Conservation (phyloP, 2,329 filamentous ascomycete species). For the Ploettnerulaceae sp. region DNA sequence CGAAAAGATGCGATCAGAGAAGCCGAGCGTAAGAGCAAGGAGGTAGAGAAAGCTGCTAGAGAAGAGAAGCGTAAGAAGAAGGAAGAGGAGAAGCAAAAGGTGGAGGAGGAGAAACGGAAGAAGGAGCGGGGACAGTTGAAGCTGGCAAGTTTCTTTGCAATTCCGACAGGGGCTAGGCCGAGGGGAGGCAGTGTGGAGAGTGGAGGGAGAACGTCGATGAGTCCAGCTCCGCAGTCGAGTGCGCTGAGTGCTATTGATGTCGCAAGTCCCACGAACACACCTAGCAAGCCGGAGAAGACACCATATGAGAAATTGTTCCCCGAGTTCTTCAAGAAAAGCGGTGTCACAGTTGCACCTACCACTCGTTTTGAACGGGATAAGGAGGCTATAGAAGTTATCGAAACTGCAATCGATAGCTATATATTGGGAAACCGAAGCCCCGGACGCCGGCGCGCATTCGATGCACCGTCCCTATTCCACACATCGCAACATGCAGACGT, state of each 20-base stretch:
- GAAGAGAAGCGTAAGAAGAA: conserved; percentile 32
- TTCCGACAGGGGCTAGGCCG: conserved; percentile 12
- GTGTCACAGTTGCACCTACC: conserved; percentile 62
- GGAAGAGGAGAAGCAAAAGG: conserved; percentile 40
- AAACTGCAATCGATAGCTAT: conserved; percentile 48
- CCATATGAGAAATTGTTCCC: conserved; percentile 70
- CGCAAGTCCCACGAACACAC: conserved; percentile 18
- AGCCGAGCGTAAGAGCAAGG: background rate
- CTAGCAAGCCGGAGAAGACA: conserved; percentile 30
- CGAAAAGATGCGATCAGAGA: conserved; percentile 27
- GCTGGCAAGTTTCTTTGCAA: conserved; percentile 28
- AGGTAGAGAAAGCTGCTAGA: conserved; percentile 23
- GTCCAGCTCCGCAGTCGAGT: conserved; percentile 24
- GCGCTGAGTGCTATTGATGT: conserved; percentile 7
- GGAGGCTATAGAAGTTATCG: conserved; percentile 49
- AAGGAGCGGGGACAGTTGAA: conserved; percentile 44
- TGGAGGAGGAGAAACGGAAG: conserved; percentile 41
- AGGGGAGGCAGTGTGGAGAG: conserved; percentile 23
- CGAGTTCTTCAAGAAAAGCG: conserved; percentile 72
- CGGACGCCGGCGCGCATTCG: conserved; percentile 40
- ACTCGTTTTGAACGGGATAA: conserved; percentile 53
- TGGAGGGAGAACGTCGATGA: conserved; percentile 23
- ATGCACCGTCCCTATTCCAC: conserved; percentile 44
- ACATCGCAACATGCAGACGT: conserved; percentile 29
- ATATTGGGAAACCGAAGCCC: conserved; percentile 44